Conservation (phyloP, 2,329 filamentous ascomycete genomes). For the Exophiala sideris region DNA sequence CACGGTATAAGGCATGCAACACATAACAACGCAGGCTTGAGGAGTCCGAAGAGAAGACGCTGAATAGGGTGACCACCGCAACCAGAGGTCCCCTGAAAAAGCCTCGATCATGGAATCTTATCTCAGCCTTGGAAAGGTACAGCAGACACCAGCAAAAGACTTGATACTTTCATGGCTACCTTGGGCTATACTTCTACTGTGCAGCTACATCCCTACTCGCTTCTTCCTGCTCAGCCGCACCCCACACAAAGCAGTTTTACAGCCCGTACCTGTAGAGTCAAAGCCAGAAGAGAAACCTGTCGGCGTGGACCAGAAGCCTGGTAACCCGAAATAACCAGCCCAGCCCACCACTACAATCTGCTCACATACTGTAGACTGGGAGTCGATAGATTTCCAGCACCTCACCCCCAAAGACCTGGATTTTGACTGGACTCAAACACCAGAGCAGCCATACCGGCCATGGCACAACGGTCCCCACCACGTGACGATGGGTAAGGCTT, state of each 20-base stretch:
- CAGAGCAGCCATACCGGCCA: slow-evolving; percentile 4
- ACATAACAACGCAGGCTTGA: no score
- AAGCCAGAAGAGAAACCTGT: neutral
- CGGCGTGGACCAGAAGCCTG: neutral
- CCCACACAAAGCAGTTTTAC: neutral
- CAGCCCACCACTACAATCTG: neutral
- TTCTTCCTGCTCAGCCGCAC: neutral
- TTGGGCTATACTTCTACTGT: neutral
- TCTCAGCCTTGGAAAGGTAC: neutral
- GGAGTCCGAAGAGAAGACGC: no score
- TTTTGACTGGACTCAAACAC: slow-evolving; percentile 4
- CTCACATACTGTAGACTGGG: neutral
- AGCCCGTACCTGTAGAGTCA: neutral
- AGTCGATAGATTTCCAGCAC: neutral
- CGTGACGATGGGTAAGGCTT: slow-evolving; percentile 2
- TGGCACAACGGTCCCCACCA: slow-evolving; percentile 6
- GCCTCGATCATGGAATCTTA: neutral
- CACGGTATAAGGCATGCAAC: no score
- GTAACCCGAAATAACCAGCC: neutral
- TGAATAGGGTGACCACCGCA: no score
- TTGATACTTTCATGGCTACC: neutral
- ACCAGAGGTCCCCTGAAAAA: neutral
- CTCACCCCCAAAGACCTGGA: neutral
- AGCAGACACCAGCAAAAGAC: neutral
- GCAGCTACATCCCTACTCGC: neutral